A percentile compares a stretch with the other conserved stretches of the same genome.
These are phyloP conservation scores for Verticillium longisporum DNA, from an alignment of 2,329 filamentous ascomycete genomes.

Conservation along the genomic window DNA sequence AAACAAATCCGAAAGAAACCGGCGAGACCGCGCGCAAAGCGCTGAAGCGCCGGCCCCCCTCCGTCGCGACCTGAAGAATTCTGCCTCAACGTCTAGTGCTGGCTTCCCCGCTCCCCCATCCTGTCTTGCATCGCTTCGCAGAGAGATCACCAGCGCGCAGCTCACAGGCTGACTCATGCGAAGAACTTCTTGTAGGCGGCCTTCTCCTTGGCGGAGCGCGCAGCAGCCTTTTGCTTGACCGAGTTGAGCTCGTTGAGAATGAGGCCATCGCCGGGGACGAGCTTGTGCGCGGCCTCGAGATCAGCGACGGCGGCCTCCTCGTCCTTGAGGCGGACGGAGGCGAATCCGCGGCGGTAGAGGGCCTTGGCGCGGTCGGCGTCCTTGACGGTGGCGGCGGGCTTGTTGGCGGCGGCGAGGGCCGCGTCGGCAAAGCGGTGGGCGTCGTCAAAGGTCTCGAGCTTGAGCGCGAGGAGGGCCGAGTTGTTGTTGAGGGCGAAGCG, in stretches of 20 bases:
- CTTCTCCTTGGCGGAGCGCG: constrained; percentile 78
- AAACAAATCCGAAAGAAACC: too few species aligned
- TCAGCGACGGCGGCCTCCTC: constrained; percentile 74
- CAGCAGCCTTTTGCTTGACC: constrained; percentile 71
- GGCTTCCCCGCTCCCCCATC: too few species aligned
- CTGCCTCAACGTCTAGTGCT: too few species aligned
- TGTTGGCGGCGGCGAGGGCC: constrained; percentile 60
- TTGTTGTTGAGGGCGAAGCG: constrained; percentile 88
- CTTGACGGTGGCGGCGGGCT: constrained; percentile 58
- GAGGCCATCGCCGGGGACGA: constrained; percentile 69
- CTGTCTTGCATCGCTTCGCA: too few species aligned
- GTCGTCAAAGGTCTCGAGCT: constrained; percentile 66
- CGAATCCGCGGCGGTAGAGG: constrained; percentile 68
- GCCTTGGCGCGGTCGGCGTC: constrained; percentile 85
- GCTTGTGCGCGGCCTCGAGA: constrained; percentile 66
- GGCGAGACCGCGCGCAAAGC: neutral
- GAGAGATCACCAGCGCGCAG: too few species aligned
- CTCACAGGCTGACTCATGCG: constrained; percentile 25
- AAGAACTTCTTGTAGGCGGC: constrained; percentile 91
- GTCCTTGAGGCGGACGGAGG: constrained; percentile 71
- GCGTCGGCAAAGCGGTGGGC: constrained; percentile 63
- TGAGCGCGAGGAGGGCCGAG: constrained; percentile 76
- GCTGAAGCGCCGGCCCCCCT: neutral
- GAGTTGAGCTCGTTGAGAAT: constrained; percentile 65
- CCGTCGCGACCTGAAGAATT: neutral